phyloP scores from a whole-genome alignment of 768 basidiomycete species.

The Boletus reticuloceps region DNA sequence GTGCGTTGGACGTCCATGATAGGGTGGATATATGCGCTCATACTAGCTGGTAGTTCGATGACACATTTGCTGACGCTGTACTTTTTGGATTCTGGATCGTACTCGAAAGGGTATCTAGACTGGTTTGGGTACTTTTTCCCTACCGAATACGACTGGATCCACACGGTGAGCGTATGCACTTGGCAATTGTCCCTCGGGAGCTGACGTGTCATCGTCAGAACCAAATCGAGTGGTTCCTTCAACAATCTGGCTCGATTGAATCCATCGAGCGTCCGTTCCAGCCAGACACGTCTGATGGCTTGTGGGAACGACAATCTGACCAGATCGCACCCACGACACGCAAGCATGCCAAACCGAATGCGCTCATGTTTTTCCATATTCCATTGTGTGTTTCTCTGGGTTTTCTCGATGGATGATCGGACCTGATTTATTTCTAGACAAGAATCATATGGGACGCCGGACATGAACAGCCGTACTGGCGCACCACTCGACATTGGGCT shows the following conservation, averaged over 20 bases:
- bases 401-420: background rate
- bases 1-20: slow-evolving; percentile 43
- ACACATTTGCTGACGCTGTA: slow-evolving; percentile 89
- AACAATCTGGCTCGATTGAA: slow-evolving; percentile 72
- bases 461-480: slow-evolving; percentile 58
- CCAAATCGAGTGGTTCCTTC: slow-evolving; percentile 90
- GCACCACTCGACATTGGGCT: slow-evolving; percentile 68
- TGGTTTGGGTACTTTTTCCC: slow-evolving; percentile 60
- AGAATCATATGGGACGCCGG: slow-evolving; percentile 72
- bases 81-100: slow-evolving; percentile 86
- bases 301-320: slow-evolving; percentile 62
- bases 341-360: slow-evolving; percentile 88
- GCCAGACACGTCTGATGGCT: slow-evolving; percentile 67
- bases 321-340: slow-evolving; percentile 59
- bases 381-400: slow-evolving; percentile 63
- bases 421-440: slow-evolving; percentile 40
- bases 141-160: slow-evolving; percentile 85
- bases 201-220: slow-evolving; percentile 28
- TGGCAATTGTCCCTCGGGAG: background rate
- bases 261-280: slow-evolving; percentile 80
- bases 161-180: slow-evolving; percentile 42
- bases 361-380: slow-evolving; percentile 97
- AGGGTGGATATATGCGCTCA: slow-evolving; percentile 3
- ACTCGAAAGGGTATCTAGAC: slow-evolving; percentile 57
- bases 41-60: slow-evolving; percentile 56